Conservation (phyloP, 2,329 filamentous ascomycete species). For the Phialophora expanda region DNA sequence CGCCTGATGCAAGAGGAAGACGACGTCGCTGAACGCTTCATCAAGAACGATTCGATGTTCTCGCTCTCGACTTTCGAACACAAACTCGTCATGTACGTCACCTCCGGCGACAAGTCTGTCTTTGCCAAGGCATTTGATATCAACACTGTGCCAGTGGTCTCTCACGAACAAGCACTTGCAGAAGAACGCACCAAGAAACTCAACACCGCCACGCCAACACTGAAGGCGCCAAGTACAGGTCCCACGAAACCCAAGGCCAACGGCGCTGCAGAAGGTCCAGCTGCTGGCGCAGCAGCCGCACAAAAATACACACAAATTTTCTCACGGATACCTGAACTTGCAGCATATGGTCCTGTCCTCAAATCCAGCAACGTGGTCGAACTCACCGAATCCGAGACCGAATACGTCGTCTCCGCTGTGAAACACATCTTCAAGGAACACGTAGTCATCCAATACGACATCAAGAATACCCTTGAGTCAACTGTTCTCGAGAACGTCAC, state of each 20-base stretch:
- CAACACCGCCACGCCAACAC: slow-evolving; percentile 84
- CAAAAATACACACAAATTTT: slow-evolving; percentile 90
- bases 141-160: slow-evolving; percentile 87
- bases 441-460: slow-evolving; percentile 91
- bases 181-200: slow-evolving; percentile 98
- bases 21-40: slow-evolving; percentile 81
- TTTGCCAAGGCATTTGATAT: slow-evolving; percentile 90
- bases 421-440: slow-evolving; percentile 99
- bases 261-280: slow-evolving; percentile 74
- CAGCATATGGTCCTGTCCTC: slow-evolving; percentile 84
- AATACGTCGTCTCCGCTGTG: slow-evolving; percentile 90
- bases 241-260: slow-evolving; percentile 72
- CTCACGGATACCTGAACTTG: slow-evolving; percentile 86
- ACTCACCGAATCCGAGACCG: slow-evolving; percentile 94
- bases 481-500: slow-evolving; percentile 90
- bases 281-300: slow-evolving; percentile 72
- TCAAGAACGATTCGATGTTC: slow-evolving; percentile 97
- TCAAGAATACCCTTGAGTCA: slow-evolving; percentile 94
- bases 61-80: slow-evolving; percentile 94
- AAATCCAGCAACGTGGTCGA: slow-evolving; percentile 87
- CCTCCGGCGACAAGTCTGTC: slow-evolving; percentile 82
- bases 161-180: slow-evolving; percentile 91
- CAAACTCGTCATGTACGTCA: slow-evolving; percentile 96
- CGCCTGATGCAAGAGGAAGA: slow-evolving; percentile 91
- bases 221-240: slow-evolving; percentile 87